phyloP scores from a whole-genome alignment of 2,329 filamentous ascomycete genomes.

The Fusarium abutilonis region DNA sequence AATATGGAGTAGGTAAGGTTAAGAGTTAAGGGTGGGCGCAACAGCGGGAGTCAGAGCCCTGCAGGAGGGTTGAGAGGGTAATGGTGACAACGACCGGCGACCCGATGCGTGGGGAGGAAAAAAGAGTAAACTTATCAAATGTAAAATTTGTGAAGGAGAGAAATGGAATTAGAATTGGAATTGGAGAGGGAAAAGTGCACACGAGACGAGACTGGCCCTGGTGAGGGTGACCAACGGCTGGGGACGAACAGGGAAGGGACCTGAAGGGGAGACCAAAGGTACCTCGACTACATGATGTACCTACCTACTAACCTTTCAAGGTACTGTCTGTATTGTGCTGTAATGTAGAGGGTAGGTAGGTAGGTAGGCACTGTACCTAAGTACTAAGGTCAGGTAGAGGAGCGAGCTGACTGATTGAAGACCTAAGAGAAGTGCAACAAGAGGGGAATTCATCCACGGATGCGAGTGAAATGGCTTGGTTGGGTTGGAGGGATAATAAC shows the following conservation, averaged over 20 bases:
- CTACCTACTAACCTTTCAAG: neutral
- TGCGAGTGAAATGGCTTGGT: neutral
- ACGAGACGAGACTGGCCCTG: conserved; percentile 27
- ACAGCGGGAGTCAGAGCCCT: conserved; percentile 24
- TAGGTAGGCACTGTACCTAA: neutral
- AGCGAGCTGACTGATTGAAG: too few relatives aligned
- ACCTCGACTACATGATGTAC: neutral
- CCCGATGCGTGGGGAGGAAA: conserved; percentile 15
- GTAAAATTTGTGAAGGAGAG: conserved; percentile 20
- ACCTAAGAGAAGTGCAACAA: conserved; percentile 1
- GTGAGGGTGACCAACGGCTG: conserved; percentile 14
- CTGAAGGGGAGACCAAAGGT: conserved; percentile 14
- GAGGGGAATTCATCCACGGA: neutral
- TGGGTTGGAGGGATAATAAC: conserved; percentile 11
- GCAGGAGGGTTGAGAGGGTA: conserved; percentile 5
- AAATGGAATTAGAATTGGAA: conserved; percentile 15
- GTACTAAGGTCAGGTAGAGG: too few relatives aligned
- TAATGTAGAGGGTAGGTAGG: neutral
- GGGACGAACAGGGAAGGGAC: conserved; percentile 14
- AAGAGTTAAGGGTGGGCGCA: conserved; percentile 15
- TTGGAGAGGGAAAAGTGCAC: conserved; percentile 35
- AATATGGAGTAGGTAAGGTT: conserved; percentile 7
- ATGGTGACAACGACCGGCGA: neutral
- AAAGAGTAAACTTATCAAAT: neutral
- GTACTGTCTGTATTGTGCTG: too few relatives aligned